Conservation (phyloP, 148 eudicot genomes). For the Agrostemma githago region DNA sequence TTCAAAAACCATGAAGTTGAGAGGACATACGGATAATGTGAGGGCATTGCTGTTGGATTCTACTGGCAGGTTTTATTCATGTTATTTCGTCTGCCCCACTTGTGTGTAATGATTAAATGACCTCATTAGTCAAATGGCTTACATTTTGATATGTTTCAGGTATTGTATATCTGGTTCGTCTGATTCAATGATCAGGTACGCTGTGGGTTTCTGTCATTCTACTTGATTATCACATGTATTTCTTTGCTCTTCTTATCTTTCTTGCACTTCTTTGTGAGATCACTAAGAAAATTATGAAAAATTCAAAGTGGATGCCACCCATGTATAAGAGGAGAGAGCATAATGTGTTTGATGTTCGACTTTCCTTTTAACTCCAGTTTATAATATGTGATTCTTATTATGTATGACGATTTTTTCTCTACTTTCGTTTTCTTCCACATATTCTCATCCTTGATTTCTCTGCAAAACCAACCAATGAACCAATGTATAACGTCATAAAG, state of each 20-base stretch:
- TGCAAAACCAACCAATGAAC: too few species aligned
- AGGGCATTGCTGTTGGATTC: conserved; percentile 87
- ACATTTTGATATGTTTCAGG: conserved; percentile 36
- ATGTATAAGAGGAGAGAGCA: not conserved
- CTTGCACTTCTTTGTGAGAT: not conserved
- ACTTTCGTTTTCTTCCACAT: too few species aligned
- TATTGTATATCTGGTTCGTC: conserved; percentile 96
- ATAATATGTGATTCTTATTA: too few species aligned
- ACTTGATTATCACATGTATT: not conserved
- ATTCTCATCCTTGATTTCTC: too few species aligned
- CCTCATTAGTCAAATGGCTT: not conserved
- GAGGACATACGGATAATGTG: conserved; percentile 95
- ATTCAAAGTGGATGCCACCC: not conserved
- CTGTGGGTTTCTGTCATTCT: not conserved
- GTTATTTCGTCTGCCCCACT: conserved; percentile 8
- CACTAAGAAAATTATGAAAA: not conserved
- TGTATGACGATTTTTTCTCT: too few species aligned
- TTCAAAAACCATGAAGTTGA: conserved; percentile 90
- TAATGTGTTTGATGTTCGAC: too few species aligned
- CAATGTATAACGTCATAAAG: too few species aligned
- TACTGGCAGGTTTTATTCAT: conserved; percentile 76
- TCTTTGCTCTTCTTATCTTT: not conserved
- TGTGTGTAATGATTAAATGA: not conserved
- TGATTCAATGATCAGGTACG: conserved; percentile 96
- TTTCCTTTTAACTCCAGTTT: too few species aligned